Evolutionary conservation across 2,329 filamentous ascomycete genomes (phyloP).

Genomic region (Emericellopsis cladophorae): DNA sequence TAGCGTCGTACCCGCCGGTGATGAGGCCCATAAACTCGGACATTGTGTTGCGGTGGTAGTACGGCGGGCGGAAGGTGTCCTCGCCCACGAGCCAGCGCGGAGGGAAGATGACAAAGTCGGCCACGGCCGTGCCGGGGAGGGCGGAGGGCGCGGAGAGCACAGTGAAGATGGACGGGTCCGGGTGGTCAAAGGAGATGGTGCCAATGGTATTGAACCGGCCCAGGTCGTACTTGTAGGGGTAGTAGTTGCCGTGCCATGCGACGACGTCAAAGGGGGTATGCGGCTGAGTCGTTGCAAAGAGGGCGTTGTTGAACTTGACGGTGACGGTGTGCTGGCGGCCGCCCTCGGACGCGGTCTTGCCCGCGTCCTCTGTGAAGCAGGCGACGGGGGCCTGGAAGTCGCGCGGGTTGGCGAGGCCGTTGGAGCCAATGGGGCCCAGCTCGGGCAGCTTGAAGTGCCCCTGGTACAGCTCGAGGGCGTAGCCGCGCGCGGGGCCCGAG

Average conservation of each 20-base stretch:
- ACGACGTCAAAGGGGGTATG: constrained; percentile 73
- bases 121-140: constrained; percentile 49
- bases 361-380: constrained; percentile 45
- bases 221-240: constrained; percentile 73
- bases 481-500: constrained; percentile 51
- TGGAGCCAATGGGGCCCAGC: constrained; percentile 61
- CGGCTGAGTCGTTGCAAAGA: constrained; percentile 51
- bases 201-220: constrained; percentile 66
- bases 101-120: constrained; percentile 64
- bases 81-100: constrained; percentile 59
- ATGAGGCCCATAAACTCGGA: constrained; percentile 54
- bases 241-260: constrained; percentile 71
- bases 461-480: constrained; percentile 64
- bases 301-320: constrained; percentile 51
- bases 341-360: constrained; percentile 9
- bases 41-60: constrained; percentile 61
- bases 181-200: constrained; percentile 62
- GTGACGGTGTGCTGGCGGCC: constrained; percentile 29
- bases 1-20: constrained; percentile 46
- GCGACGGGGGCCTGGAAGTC: constrained; percentile 68
- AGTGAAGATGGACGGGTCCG: constrained; percentile 68
- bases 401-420: constrained; percentile 59
- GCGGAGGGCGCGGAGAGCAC: constrained; percentile 52
- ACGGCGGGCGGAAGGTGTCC: constrained; percentile 60
- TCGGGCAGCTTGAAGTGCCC: constrained; percentile 61